Conservation (phyloP, 768 basidiomycete genomes). For the Podaxis pistillaris region DNA sequence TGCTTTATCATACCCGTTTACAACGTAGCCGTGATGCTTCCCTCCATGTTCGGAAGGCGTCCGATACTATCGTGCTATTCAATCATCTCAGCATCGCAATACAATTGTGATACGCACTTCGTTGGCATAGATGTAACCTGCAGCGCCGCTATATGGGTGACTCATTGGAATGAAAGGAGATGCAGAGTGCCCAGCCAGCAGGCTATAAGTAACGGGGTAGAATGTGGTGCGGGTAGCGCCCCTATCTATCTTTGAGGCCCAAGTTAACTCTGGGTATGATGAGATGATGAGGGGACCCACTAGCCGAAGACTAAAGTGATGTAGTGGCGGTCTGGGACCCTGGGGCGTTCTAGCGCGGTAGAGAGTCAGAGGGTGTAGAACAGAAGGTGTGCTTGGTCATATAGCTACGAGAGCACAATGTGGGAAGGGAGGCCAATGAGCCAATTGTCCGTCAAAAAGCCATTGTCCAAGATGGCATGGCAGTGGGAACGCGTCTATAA, state of each 20-base stretch:
- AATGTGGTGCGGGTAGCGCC: not conserved
- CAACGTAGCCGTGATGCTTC: not conserved
- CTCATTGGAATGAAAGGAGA: constrained; percentile 18
- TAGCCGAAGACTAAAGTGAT: not conserved
- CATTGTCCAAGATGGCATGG: not conserved
- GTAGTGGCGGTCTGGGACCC: not conserved
- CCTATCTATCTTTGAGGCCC: not conserved
- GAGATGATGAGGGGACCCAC: not conserved
- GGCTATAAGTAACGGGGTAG: not conserved
- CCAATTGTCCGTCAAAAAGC: not conserved
- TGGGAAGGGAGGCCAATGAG: not conserved
- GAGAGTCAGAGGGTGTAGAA: not conserved
- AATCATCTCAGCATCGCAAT: not conserved
- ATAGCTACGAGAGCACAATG: not conserved
- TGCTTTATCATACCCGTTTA: not conserved
- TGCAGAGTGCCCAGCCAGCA: not conserved
- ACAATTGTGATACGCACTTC: constrained; percentile 19
- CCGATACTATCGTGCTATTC: not conserved
- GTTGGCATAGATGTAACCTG: constrained; percentile 33
- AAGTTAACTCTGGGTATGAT: not conserved
- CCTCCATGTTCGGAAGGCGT: not conserved
- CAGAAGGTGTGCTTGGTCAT: not conserved
- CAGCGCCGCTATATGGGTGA: constrained; percentile 33
- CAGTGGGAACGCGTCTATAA: not conserved
- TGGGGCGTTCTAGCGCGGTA: not conserved